Evolutionary conservation across 2,329 filamentous ascomycete species (phyloP), one percentile per base, ranked within the genome.

Genomic region (Chaetomiaceae sp.): DNA sequence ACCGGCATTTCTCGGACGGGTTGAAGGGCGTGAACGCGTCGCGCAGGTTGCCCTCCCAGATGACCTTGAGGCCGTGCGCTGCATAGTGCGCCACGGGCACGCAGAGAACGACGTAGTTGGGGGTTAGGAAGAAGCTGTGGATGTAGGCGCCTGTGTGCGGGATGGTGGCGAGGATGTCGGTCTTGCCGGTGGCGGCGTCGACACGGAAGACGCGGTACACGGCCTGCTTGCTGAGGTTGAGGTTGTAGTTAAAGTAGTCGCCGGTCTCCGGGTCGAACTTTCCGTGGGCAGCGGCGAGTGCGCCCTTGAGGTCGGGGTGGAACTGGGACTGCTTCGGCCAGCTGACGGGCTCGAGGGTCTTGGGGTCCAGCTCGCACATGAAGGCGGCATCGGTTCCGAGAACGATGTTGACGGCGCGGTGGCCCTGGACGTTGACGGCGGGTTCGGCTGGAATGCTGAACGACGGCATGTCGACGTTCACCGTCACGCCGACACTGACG

Each of bases 191-290:
- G 0, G 71, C 61, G 0, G 79, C 76, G 15, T 75, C 82, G 2
- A 80, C 76, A 1, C 74, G 68, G 62, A 90, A 93, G 14, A 93
- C 60, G 14, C 84, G 79, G 60, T 91, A 93, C 60, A 0, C 61
- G 64, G 0, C 80, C 81, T 15, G 86, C 62, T n/a, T 11, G 3
- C 11, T 14, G 12, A 32, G 12, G 0, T 80, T 73, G n/a, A 90
- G 75, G 58, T 94, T 94, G 67, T 79, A 91, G 65, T 93, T 94
- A 72, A 79, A 91, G 6, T 86, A 60, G 52, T 93, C 86, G 6
- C 88, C 87, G 0, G 82, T 89, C 0, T 66, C 63, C 0, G 83
- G 84, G 60, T 93, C 86, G 0, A 77, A 75, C 45, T 83, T 80
- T 0, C 83, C 79, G 61, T 94, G 88, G 0, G 88, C 78, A 32